Evolutionary conservation across 2,329 filamentous ascomycete genomes (phyloP).

Genomic region (Apiospora aurea): DNA sequence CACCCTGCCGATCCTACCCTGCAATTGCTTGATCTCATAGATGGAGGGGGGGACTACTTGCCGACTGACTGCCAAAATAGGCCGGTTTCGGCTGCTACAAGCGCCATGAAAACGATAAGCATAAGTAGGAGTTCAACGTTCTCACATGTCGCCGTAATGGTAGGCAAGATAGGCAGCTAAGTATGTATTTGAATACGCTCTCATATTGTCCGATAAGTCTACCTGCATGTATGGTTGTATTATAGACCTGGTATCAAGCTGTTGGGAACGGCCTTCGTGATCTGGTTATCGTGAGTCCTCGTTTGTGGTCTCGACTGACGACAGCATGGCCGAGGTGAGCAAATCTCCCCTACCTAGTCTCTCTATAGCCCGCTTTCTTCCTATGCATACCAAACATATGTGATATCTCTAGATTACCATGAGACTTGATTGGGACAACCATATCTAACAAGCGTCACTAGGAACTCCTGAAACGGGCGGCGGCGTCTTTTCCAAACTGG

Average conservation of each 20-base stretch:
- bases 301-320: neutral
- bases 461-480: constrained; percentile 36
- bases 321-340: constrained; percentile 29
- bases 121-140: neutral
- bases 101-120: neutral
- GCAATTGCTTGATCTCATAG: constrained; percentile 4
- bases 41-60: constrained; percentile 11
- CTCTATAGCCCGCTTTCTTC: neutral
- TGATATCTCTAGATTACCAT: neutral
- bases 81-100: neutral
- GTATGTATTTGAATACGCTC: neutral
- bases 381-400: neutral
- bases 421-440: neutral
- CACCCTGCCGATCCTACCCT: neutral
- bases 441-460: constrained; percentile 28
- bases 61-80: constrained; percentile 8
- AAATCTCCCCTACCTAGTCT: neutral
- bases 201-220: neutral
- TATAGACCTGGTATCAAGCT: neutral
- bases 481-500: constrained; percentile 50
- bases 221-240: neutral
- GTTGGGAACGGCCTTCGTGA: neutral
- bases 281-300: neutral
- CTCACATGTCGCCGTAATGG: neutral
- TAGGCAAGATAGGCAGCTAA: neutral